Conservation (phyloP, 768 basidiomycete species). For the Serpula lacrymans region DNA sequence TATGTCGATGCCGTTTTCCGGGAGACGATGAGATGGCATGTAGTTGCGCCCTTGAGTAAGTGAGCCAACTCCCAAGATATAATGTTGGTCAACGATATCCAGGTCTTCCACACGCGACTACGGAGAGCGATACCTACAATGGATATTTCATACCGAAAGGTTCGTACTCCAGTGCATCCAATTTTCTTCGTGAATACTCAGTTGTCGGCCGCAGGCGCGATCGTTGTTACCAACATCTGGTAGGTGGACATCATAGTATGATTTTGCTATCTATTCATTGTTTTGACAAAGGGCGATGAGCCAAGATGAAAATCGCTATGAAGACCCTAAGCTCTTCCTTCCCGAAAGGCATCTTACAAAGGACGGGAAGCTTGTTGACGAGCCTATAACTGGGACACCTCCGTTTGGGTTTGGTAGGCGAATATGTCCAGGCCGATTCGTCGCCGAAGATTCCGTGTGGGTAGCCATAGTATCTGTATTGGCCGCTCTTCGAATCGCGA, state of each 20-base stretch:
- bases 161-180: not conserved
- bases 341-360: not conserved
- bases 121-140: not conserved
- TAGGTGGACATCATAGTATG: not conserved
- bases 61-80: not conserved
- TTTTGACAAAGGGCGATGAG: not conserved
- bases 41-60: conserved; percentile 3
- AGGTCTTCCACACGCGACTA: conserved; percentile 1
- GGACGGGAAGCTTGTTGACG: too few relatives aligned
- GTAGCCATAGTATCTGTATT: conserved; percentile 18
- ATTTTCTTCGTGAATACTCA: not conserved
- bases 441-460: conserved; percentile 20
- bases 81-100: not conserved
- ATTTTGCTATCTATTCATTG: not conserved
- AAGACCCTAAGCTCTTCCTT: not conserved
- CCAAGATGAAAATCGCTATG: not conserved
- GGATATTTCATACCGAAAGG: conserved; percentile 3
- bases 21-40: conserved; percentile 7
- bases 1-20: conserved; percentile 9
- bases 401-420: conserved; percentile 7
- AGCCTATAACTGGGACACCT: conserved; percentile 2
- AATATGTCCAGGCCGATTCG: conserved; percentile 19
- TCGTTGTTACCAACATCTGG: conserved; percentile 4
- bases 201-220: not conserved
- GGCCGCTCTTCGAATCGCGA: conserved; percentile 16